Percentiles rank a stretch among this genome's conserved stretches.
phyloP scores from a whole-genome alignment of 2,329 filamentous ascomycete species.

The Diplodia seriata region DNA sequence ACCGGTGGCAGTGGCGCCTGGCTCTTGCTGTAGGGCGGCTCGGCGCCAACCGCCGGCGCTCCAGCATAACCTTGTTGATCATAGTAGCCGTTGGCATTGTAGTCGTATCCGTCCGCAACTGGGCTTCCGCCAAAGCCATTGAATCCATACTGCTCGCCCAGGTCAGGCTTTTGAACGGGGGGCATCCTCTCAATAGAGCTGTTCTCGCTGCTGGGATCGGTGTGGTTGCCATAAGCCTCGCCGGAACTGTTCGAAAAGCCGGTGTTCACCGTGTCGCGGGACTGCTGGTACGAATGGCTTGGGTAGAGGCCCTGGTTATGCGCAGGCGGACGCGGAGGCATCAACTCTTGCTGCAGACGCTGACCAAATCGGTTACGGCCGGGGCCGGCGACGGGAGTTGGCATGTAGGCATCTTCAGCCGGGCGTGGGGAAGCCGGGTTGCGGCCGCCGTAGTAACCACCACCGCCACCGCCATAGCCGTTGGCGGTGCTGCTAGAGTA shows the following conservation, averaged over 20 bases:
- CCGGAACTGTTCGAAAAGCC: conserved; percentile 74
- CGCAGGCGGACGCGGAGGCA: conserved; percentile 42
- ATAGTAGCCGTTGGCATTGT: conserved; percentile 11
- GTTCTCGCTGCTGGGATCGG: conserved; percentile 92
- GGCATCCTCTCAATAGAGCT: conserved; percentile 82
- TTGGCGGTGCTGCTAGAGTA: conserved; percentile 33
- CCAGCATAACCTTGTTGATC: conserved; percentile 25
- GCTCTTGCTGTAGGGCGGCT: conserved; percentile 6
- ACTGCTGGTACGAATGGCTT: conserved; percentile 71
- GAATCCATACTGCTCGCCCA: conserved; percentile 65
- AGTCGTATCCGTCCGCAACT: conserved; percentile 50
- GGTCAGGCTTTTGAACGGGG: conserved; percentile 45
- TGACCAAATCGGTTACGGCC: conserved; percentile 48
- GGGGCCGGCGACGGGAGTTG: conserved; percentile 43
- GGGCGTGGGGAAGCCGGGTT: conserved; percentile 35
- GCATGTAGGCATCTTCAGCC: conserved; percentile 40
- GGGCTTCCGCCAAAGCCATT: conserved; percentile 55
- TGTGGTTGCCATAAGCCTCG: conserved; percentile 80
- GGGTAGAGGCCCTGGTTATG: conserved; percentile 54
- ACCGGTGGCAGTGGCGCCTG: conserved; percentile 15
- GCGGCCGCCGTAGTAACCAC: conserved; percentile 48
- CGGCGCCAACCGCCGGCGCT: conserved; percentile 21
- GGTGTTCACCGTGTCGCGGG: conserved; percentile 85
- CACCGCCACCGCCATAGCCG: conserved; percentile 41
- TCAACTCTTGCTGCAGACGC: conserved; percentile 52